Percentiles rank a stretch among this genome's conserved stretches.
Conservation (phyloP, 192 early-diverging fungal species). For the Backusella mclennaniae region DNA sequence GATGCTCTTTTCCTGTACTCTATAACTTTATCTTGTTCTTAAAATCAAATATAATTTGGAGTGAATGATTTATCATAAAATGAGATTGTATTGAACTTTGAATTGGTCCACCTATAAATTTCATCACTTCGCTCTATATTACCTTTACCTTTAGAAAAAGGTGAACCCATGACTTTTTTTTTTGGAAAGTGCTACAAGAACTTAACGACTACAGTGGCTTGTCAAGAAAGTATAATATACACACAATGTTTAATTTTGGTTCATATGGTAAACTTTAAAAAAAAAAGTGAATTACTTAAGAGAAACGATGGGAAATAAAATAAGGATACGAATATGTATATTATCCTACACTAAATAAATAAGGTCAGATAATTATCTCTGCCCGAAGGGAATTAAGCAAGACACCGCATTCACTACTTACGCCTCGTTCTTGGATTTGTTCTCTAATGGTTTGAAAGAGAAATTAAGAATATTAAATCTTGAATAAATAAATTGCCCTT, state of each 20-base stretch:
- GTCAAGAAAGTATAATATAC: background rate
- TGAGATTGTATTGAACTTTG: too few relatives aligned
- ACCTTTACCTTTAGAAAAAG: background rate
- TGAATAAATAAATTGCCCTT: background rate
- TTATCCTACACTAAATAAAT: background rate
- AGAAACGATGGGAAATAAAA: too few relatives aligned
- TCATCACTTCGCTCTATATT: too few relatives aligned
- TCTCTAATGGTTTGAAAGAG: background rate
- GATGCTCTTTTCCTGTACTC: background rate
- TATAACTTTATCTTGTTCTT: background rate
- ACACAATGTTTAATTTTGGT: background rate
- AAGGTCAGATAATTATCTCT: too few relatives aligned
- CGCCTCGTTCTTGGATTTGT: background rate
- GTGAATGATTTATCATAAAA: background rate
- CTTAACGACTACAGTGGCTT: background rate
- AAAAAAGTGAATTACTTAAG: background rate
- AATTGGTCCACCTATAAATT: too few relatives aligned
- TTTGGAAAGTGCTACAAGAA: background rate
- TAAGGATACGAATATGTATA: too few relatives aligned
- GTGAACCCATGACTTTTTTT: background rate
- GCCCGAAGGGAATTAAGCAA: too few relatives aligned
- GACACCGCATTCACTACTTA: too few relatives aligned
- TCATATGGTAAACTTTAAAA: background rate
- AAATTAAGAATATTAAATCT: background rate
- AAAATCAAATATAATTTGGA: background rate